Base-by-base conservation (phyloP, 2,329 filamentous ascomycete genomes). In the Epichloe brachyelytri region DNA sequence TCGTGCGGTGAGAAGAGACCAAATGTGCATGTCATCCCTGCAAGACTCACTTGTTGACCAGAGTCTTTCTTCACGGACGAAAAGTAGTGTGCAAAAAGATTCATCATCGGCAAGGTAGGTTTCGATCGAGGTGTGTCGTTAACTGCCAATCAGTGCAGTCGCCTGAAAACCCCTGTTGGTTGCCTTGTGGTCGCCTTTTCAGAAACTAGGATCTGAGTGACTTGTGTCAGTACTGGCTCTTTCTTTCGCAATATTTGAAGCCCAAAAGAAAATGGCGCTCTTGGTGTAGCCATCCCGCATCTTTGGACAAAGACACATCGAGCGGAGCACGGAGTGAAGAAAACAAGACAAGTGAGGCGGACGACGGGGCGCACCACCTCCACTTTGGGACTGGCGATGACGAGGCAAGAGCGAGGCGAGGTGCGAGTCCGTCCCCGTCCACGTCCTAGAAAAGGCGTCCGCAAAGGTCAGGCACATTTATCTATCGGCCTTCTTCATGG, bases 111-210 rank as follows among this genome's bases (percentile, higher is more conserved):
- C n/a, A 43, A 20, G 39, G 17, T 12, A 22, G 10, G 10, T 14
- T 12, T 43, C 12, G 14, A 15, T 22, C 19, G 26, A 5, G 40
- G 45, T 47, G 20, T 40, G 22, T 17, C 30, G 19, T 17, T 40
- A 26, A 17, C n/a, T 17, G 46, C 19, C 8, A 48, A 48, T 15
- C 19, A 30, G 12, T 19, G n/a, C 38, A 15, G 46, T 34, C 17
- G 38, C 26, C 33, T 33, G 8, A 12, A 36, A 50, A 5, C 38
- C 44, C 39, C 14, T 22, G 12, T 38, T 46, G 40, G 46, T 49
- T 46, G 50, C 46, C 50, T 49, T 38, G 15, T 34, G 46, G 45
- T 48, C 39, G 50, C 50, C 50, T 48, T 48, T 39, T 39, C 33
- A 17, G 7, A 15, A 43, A 43, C n/a, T 10, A 43, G 39, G 36